Evolutionary conservation across 2,329 filamentous ascomycete genomes (phyloP), one percentile per base, ranked within the genome.

Genomic region (Diaporthe nobilis): DNA sequence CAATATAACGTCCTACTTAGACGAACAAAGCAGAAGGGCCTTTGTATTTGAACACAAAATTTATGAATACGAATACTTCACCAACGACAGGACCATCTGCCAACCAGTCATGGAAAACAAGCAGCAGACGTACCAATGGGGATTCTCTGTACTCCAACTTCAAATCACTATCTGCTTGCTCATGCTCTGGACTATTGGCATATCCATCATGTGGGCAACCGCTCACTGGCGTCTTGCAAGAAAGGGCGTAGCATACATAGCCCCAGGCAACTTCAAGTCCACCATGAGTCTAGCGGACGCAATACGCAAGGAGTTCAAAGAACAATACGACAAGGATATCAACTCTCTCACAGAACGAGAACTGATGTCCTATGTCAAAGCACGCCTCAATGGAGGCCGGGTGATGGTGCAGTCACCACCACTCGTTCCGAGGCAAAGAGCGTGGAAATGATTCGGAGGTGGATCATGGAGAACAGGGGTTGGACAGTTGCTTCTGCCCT

Each of bases 51-150:
- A 28, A 4, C 1, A 42, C 58, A 39, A 25, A 42, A 2, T 28
- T 44, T 61, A 61, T 10, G 12, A 28, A 1, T 15, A 4, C 4
- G 7, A 25, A 20, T 44, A 61, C 6, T 61, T 61, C n/a, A 9
- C 34, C 34, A 9, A 61, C 0, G 37, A 25, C 22, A 39, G 22
- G 3, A 13, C 58, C 1, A 25, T 61, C 13, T 61, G 58, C 8
- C 58, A 61, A 42, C 58, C 58, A 9, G 34, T 42, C 0, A n/a
- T 61, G 13, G 22, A 61, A 20, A 3, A 25, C 2, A 42, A 34
- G 37, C 58, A 61, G 37, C 58, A 61, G 37, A 61, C 39, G 4
- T 61, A 61, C n/a, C 58, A 61, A 39, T 61, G 58, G 58, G 58
- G 58, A 0, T 61, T 61, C 17, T 61, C 37, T 17, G 4, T 42